Base-by-base conservation (phyloP, 2,329 filamentous ascomycete species). In the Tetracladium maxilliforme region DNA sequence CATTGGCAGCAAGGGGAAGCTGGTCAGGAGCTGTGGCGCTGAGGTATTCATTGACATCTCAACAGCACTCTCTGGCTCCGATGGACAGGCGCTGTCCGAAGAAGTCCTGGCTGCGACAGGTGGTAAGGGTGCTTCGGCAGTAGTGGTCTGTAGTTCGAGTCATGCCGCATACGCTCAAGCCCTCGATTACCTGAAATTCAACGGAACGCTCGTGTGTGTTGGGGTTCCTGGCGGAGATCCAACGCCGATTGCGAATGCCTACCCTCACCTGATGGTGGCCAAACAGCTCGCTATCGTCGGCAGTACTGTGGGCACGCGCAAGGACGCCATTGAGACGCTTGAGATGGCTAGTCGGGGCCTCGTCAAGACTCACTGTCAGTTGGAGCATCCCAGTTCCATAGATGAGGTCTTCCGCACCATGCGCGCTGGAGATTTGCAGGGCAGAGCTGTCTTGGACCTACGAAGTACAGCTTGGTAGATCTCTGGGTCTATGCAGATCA, bases 11-110 rank as follows among this genome's bases (percentile, higher is more conserved):
- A 79, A 79, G 44, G 63, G 66, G 36, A 37, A 61, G 9, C 41
- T 77, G 3, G 59, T 66, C 7, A 58, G 59, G 23, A 55, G 63
- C 1, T 69, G 57, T n/a, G 73, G 73, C 7, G 71, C 71, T 1
- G 71, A 78, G 41, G 60, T 65, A 34, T 79, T 78, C 47, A 52
- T 79, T 30, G 68, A 74, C 32, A 54, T 77, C 30, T 65, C 68
- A 16, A 51, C 59, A n/a, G n/a, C n/a, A n/a, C n/a, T n/a, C n/a
- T 26, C 21, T 23, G 31, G 8, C 28, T 58, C 37, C 19, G 51
- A 59, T 27, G 54, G 60, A 22, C 55, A 61, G 22, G 54, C 56
- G 9, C 52, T 70, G 6, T 54, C 53, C 5, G 54, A 57, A 14
- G 62, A 70, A 22, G 65, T 78, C 24, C 60, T 63, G 36, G 55